phyloP scores from a whole-genome alignment of 331 rosid species.

The Dryas integrifolia region DNA sequence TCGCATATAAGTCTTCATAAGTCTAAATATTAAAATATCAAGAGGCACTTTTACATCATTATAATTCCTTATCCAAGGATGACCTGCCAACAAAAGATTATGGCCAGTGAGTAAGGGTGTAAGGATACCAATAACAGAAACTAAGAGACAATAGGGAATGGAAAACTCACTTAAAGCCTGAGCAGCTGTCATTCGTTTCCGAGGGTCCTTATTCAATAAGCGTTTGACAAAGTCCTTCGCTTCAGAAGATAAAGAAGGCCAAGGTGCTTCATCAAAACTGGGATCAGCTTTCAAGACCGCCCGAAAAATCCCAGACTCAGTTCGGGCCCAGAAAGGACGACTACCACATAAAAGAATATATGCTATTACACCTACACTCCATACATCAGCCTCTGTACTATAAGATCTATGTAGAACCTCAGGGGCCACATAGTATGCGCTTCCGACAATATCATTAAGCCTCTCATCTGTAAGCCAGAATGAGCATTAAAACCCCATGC shows the following conservation, averaged over 20 bases:
- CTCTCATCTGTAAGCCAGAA: constrained; percentile 67
- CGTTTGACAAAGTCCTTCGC: constrained; percentile 96
- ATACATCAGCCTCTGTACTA: constrained; percentile 90
- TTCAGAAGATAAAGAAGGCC: constrained; percentile 86
- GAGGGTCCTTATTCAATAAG: constrained; percentile 82
- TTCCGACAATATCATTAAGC: constrained; percentile 97
- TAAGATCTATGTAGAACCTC: constrained; percentile 96
- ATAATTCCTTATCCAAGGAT: constrained; percentile 86
- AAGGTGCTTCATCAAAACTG: constrained; percentile 88
- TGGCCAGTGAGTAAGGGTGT: constrained; percentile 21
- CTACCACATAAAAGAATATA: constrained; percentile 97
- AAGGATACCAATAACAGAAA: constrained; percentile 19
- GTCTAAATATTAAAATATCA: constrained; percentile 78
- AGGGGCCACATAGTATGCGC: constrained; percentile 98
- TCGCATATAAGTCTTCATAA: constrained; percentile 78
- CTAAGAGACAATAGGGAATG: constrained; percentile 5
- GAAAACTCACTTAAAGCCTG: constrained; percentile 82
- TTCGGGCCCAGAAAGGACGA: constrained; percentile 99
- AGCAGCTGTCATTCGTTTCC: constrained; percentile 92
- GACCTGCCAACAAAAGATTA: constrained; percentile 65
- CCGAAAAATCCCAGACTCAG: constrained; percentile 92
- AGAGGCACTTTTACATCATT: constrained; percentile 68
- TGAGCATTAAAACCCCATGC: constrained; percentile 25
- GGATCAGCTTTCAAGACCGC: constrained; percentile 96
- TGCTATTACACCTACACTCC: constrained; percentile 98